Percentiles rank a stretch among this genome's conserved stretches.
Conservation (phyloP, 2,329 filamentous ascomycete genomes). For the Colletotrichum sp. region DNA sequence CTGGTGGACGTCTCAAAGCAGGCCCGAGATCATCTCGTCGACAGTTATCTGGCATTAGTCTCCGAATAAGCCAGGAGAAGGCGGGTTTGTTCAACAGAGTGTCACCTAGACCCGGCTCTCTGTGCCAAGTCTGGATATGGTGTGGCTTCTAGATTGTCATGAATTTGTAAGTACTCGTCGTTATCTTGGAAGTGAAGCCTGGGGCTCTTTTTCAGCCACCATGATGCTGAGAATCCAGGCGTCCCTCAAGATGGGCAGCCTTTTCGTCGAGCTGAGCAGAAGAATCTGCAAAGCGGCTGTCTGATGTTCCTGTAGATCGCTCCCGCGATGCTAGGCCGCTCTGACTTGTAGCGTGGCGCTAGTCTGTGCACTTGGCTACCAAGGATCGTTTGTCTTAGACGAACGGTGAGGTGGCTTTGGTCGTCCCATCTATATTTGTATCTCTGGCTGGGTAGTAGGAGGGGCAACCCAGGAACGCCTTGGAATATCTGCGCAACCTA, state of each 20-base stretch:
- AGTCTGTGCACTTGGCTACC: neutral
- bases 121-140: neutral
- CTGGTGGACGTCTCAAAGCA: neutral
- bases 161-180: neutral
- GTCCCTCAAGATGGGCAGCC: neutral
- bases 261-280: neutral
- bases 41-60: neutral
- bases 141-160: neutral
- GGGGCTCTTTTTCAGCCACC: neutral
- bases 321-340: slow-evolving; percentile 1
- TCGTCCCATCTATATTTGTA: neutral
- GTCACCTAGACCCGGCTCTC: neutral
- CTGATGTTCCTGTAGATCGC: slow-evolving; percentile 8
- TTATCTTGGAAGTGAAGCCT: neutral
- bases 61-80: neutral
- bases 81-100: neutral
- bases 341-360: neutral
- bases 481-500: too few relatives aligned
- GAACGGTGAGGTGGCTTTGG: neutral
- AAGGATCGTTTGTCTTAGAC: neutral
- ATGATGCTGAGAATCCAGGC: neutral
- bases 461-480: neutral
- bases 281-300: slow-evolving; percentile 13
- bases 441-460: neutral
- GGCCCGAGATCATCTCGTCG: neutral